Conservation (phyloP, 2,329 filamentous ascomycete species). For the Orbilia brochopaga region DNA sequence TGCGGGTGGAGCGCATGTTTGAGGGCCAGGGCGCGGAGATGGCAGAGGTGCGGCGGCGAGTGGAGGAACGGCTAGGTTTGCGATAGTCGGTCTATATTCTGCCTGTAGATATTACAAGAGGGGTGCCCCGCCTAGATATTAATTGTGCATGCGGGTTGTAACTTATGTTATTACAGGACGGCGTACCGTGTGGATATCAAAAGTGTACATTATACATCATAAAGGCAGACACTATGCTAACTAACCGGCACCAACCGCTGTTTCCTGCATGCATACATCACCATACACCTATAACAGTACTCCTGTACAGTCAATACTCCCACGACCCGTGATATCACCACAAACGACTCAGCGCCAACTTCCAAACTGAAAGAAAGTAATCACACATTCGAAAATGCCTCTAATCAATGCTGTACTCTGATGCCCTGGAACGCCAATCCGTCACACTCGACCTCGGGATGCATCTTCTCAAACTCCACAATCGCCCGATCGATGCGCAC, state of each 20-base stretch:
- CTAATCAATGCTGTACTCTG: slow-evolving; percentile 20
- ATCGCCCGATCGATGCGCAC: slow-evolving; percentile 12
- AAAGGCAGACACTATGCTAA: too few species aligned
- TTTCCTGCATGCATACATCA: too few species aligned
- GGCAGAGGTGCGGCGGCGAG: slow-evolving; percentile 39
- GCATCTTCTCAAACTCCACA: slow-evolving; percentile 5
- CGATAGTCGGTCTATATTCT: slow-evolving; percentile 7
- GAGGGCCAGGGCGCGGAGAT: slow-evolving; percentile 46
- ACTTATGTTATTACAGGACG: too few species aligned
- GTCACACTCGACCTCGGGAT: not conserved
- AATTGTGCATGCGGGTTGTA: too few species aligned
- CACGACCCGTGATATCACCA: too few species aligned
- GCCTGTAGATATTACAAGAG: not conserved
- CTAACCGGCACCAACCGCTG: too few species aligned
- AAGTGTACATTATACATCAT: not conserved
- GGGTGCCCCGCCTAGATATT: too few species aligned
- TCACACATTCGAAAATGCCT: slow-evolving; percentile 1
- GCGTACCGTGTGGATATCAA: not conserved
- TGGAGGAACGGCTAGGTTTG: slow-evolving; percentile 39
- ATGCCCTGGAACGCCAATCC: slow-evolving; percentile 15
- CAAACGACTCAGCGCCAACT: not conserved
- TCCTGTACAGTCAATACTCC: too few species aligned
- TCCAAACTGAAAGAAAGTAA: not conserved
- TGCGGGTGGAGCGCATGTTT: slow-evolving; percentile 47
- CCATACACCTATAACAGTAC: too few species aligned